Evolutionary conservation across 129 eudicot genomes (phyloP), one percentile per base, ranked within the genome.

Genomic region (Gnaphalium uliginosum): DNA sequence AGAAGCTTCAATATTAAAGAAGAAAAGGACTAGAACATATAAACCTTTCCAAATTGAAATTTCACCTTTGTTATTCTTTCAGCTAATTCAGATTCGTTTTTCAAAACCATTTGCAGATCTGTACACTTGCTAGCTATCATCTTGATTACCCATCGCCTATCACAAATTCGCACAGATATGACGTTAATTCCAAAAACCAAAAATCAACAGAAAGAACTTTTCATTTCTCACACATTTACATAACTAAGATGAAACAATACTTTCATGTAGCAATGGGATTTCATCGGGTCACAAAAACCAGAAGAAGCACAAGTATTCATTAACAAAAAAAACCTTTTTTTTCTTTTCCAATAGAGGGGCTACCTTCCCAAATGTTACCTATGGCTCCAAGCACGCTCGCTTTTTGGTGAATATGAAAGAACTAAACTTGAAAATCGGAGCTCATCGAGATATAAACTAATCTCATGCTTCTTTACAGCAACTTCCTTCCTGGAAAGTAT

Each of bases 131-230:
- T 87, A 63, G 92, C 89, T 70, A 88, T 81, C 89, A 81, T 81
- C 87, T 90, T 93, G 85, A 93, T 82, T 85, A 82, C 96, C 98
- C 98, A 93, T 84, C 96, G 89, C 91, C 98, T 92, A 79, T 75
- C 59, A 83, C 67, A 62, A 70, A 87, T 58, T 54, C 18, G 46
- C 81, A 84, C n/a, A n/a, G n/a, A n/a, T 75, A n/a, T n/a, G n/a
- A 62, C 54, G 70, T 73, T 6, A 14, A 73, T 58, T 54, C 54
- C 24, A 61, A 21, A n/a, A n/a, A n/a, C n/a, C n/a, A n/a, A n/a
- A n/a, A 71, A 46, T 41, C 19, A 59, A 17, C 56, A 67, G 1
- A 81, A 58, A 33, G 23, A 46, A 37, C 37, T 33, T 41, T n/a
- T n/a, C n/a, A 33, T 32, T 25, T 76, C 14, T 64, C 60, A 17